Percentiles rank a stretch among this genome's conserved stretches.
Evolutionary conservation across 805 yeast species (phyloP).

Genomic region (Allodekkera sacchari): DNA sequence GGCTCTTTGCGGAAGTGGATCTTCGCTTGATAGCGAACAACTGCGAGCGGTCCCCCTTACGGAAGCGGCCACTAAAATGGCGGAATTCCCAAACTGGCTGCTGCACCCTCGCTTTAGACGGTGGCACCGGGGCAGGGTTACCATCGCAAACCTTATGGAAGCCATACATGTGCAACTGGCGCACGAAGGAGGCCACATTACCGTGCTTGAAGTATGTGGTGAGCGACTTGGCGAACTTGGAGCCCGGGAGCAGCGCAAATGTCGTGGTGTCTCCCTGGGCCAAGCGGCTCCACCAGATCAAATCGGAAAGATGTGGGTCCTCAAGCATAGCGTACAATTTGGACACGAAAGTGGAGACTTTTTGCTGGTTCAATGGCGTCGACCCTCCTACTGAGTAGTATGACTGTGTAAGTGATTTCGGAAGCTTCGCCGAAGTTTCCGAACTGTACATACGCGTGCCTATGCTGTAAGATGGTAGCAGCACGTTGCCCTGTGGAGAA

Average conservation of each 20-base stretch:
- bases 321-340: constrained; percentile 56
- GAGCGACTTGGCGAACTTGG: constrained; percentile 51
- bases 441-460: no score
- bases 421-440: no score
- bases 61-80: constrained; percentile 42
- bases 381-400: no score
- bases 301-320: constrained; percentile 41
- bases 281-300: constrained; percentile 58
- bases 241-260: constrained; percentile 56
- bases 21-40: constrained; percentile 41
- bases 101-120: constrained; percentile 1
- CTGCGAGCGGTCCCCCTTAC: constrained; percentile 37
- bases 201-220: constrained; percentile 88
- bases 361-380: constrained; percentile 17
- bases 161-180: constrained; percentile 95
- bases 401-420: no score
- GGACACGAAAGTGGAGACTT: constrained; percentile 56
- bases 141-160: constrained; percentile 71
- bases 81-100: constrained; percentile 48
- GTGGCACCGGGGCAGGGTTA: constrained; percentile 14
- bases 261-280: constrained; percentile 36
- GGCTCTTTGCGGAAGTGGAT: constrained; percentile 17
- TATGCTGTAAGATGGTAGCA: no score
- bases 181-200: constrained; percentile 84
- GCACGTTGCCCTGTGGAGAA: no score